Conservation (phyloP, 164 flowering plant species). For the Hamamelis virginiana region DNA sequence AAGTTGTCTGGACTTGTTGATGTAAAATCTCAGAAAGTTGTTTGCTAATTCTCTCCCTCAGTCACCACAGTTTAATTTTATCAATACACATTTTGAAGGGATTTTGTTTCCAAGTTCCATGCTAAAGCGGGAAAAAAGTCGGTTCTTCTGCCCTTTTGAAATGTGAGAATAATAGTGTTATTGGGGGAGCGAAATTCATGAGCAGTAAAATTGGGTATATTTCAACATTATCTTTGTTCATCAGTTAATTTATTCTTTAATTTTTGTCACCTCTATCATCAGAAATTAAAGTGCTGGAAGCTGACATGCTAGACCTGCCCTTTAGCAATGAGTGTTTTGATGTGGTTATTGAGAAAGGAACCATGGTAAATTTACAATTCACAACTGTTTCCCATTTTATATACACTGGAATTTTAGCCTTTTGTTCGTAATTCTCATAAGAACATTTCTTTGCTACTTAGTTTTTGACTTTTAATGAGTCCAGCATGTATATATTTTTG, state of each 20-base stretch:
- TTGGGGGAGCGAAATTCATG: neutral
- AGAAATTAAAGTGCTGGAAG: conserved; percentile 82
- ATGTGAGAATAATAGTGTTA: neutral
- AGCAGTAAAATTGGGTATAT: neutral
- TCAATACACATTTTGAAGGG: neutral
- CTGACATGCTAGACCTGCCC: conserved; percentile 91
- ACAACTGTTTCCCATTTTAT: neutral
- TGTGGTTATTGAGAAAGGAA: conserved; percentile 94
- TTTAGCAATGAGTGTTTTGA: conserved; percentile 73
- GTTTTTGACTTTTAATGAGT: conserved; percentile 9
- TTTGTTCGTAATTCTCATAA: neutral
- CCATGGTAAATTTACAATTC: conserved; percentile 60
- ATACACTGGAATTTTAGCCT: neutral
- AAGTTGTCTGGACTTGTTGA: neutral
- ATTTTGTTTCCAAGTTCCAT: neutral
- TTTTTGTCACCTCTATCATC: conserved; percentile 19
- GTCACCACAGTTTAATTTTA: neutral
- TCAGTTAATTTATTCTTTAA: conserved; percentile 9
- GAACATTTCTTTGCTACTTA: neutral
- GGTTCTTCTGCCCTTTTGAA: neutral
- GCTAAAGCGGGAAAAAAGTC: neutral
- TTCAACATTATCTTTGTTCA: neutral
- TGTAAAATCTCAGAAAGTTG: neutral
- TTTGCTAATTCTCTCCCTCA: neutral
- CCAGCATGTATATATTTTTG: conserved; percentile 16